phyloP scores from a whole-genome alignment of 192 early-diverging fungal genomes.

The Dissophora globulifera region DNA sequence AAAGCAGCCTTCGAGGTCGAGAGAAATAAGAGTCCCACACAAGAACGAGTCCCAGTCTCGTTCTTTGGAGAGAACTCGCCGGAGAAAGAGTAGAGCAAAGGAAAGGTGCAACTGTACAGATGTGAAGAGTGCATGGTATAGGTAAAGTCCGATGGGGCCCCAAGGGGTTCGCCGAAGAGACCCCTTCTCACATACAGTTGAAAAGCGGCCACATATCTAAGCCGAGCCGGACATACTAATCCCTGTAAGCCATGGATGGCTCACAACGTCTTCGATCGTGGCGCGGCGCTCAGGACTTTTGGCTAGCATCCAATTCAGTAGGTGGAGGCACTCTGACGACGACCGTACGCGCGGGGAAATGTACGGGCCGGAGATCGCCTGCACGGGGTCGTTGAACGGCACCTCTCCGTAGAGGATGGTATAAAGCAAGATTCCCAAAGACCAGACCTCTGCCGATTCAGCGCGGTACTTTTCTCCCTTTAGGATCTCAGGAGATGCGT shows the following conservation, averaged over 20 bases:
- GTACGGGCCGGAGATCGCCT: constrained; percentile 61
- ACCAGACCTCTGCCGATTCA: constrained; percentile 74
- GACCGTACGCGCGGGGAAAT: constrained; percentile 58
- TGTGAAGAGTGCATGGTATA: not conserved
- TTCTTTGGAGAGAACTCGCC: no score
- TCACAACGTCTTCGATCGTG: constrained; percentile 68
- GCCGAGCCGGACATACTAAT: constrained; percentile 13
- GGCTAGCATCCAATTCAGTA: constrained; percentile 74
- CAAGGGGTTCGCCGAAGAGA: no score
- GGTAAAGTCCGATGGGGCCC: not conserved
- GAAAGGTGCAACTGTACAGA: no score
- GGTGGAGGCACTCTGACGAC: constrained; percentile 61
- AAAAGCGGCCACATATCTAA: no score
- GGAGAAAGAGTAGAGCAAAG: no score
- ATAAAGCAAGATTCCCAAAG: constrained; percentile 75
- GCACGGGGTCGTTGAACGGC: constrained; percentile 67
- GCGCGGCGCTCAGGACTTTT: constrained; percentile 68
- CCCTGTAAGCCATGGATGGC: constrained; percentile 67
- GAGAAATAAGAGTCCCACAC: no score
- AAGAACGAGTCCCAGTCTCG: no score
- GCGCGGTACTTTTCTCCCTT: constrained; percentile 65
- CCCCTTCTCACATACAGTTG: not conserved
- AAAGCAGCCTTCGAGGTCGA: no score
- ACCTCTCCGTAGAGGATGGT: constrained; percentile 69
- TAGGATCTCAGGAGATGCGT: constrained; percentile 76